A percentile compares a stretch with the other conserved stretches of the same genome.
phyloP scores from a whole-genome alignment of 441 rosid species.

The Erodium moschatum region DNA sequence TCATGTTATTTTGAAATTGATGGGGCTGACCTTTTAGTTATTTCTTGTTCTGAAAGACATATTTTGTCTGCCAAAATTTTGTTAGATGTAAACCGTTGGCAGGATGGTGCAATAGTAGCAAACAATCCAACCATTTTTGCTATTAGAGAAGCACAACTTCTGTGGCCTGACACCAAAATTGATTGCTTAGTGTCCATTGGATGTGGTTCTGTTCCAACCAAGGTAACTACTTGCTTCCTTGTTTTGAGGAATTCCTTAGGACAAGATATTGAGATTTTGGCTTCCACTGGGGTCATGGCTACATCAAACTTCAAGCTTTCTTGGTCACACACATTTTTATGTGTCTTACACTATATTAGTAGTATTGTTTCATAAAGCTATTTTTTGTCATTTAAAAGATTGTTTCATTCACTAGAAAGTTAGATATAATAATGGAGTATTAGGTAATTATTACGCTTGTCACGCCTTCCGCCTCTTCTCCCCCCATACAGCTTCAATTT shows the following conservation, averaged over 20 bases:
- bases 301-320: no score
- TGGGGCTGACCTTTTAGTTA: no score
- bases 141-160: conserved; percentile 93
- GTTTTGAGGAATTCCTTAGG: neutral
- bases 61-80: conserved; percentile 15
- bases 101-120: conserved; percentile 98
- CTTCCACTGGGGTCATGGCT: neutral
- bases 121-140: conserved; percentile 88
- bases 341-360: no score
- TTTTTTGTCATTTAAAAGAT: no score
- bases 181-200: conserved; percentile 93
- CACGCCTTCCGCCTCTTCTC: no score
- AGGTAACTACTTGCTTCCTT: conserved; percentile 38
- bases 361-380: no score
- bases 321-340: no score
- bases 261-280: conserved; percentile 8
- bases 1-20: no score
- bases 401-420: no score
- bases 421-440: no score
- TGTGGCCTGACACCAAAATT: conserved; percentile 95
- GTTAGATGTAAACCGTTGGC: conserved; percentile 79
- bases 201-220: conserved; percentile 88
- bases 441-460: no score
- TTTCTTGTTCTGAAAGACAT: neutral
- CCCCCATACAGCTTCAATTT: no score